Base-by-base conservation (phyloP, 371 early-diverging fungal species). In the Mucor racemosus region DNA sequence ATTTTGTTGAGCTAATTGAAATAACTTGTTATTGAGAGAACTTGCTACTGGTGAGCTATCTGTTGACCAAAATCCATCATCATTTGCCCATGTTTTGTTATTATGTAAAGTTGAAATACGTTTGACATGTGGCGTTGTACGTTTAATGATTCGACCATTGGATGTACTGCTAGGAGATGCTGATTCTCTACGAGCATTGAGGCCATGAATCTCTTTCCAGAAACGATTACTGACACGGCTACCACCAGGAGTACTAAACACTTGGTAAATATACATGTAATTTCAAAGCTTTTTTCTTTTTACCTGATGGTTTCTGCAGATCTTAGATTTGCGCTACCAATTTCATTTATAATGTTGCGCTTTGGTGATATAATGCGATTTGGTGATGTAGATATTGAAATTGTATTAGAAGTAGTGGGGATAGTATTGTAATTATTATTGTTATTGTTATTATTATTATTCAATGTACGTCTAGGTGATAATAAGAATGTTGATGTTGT, bases 131-230 rank as follows among this genome's bases (percentile, higher is more conserved):
- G 36, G 63, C 48, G 36, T 58, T 17, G 44, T 17, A n/a, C 7
- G 15, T 17, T 44, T 44, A 6, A 5, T 17, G 0, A 66, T 44
- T 40, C 67, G 35, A 7, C 55, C 54, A 7, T 17, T 17, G 15
- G 44, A 3, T 44, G 68, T 41, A 10, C 36, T 35, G 46, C 31
- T 33, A 9, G 50, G 42, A 26, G 53, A 53, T 26, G 31, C 21
- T 19, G 38, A 68, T 63, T 62, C 53, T 58, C 53, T 58, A 26
- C 55, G 57, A 4, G 56, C 53, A 39, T 57, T 62, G 4, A 62
- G 7, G 3, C 72, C 72, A 62, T 73, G 73, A 10, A 73, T 73
- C 38, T 73, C 73, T 64, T 66, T 66, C 73, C 73, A 73, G 14
- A 73, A 73, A 6, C 65, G 62, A 58, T 73, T 69, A 34, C 60